phyloP scores from a whole-genome alignment of 805 yeast genomes.

The Isabelozyma heimii region DNA sequence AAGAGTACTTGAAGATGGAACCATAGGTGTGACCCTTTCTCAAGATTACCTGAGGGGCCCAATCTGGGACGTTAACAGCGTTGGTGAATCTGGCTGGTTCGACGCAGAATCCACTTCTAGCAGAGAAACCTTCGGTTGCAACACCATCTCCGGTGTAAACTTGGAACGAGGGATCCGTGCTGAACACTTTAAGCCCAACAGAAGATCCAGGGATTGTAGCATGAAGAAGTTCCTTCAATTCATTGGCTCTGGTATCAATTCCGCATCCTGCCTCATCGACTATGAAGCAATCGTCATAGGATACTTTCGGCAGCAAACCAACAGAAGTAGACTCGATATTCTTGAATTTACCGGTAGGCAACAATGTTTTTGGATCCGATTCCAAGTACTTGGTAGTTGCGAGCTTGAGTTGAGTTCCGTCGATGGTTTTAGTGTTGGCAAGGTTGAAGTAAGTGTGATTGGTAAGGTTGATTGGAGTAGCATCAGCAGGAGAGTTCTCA shows the following conservation, averaged over 20 bases:
- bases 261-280: conserved; percentile 29
- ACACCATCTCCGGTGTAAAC: conserved; percentile 60
- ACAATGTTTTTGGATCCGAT: conserved; percentile 31
- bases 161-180: conserved; percentile 69
- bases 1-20: conserved; percentile 35
- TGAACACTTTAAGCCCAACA: conserved; percentile 37
- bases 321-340: conserved; percentile 22
- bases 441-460: conserved; percentile 65
- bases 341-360: conserved; percentile 46
- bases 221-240: conserved; percentile 35
- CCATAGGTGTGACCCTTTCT: conserved; percentile 55
- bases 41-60: conserved; percentile 47
- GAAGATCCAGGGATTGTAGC: conserved; percentile 46
- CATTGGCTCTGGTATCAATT: conserved; percentile 47
- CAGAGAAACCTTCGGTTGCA: conserved; percentile 30
- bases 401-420: conserved; percentile 32
- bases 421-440: conserved; percentile 23
- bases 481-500: conserved; percentile 25
- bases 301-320: conserved; percentile 16
- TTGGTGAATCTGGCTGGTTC: conserved; percentile 61
- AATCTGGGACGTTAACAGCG: conserved; percentile 47
- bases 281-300: conserved; percentile 49
- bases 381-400: conserved; percentile 39
- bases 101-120: conserved; percentile 56
- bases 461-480: conserved; percentile 56